phyloP scores from a whole-genome alignment of 306 rosid species.

The Prunus mira region DNA sequence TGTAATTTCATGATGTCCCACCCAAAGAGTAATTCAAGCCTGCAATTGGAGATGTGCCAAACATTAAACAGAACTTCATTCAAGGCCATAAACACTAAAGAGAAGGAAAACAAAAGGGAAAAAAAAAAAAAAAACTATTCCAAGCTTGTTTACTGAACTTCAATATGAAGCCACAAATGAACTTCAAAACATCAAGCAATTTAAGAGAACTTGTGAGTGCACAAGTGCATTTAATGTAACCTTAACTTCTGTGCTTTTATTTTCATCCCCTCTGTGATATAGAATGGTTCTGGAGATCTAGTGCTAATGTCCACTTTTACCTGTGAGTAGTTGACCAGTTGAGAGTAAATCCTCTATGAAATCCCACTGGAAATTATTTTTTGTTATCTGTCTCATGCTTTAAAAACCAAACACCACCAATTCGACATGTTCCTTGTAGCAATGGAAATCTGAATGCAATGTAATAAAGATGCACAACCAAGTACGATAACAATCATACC shows the following conservation, averaged over 20 bases:
- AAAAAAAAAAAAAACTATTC: too few species aligned
- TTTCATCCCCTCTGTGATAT: conserved; percentile 55
- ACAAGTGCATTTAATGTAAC: conserved; percentile 17
- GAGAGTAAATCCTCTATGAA: background rate
- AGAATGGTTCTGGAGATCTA: conserved; percentile 48
- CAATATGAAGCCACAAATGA: too few species aligned
- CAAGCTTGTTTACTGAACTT: too few species aligned
- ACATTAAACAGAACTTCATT: too few species aligned
- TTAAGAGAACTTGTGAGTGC: too few species aligned
- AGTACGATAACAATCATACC: conserved; percentile 36
- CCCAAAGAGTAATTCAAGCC: too few species aligned
- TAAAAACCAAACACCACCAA: background rate
- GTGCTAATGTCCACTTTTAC: conserved; percentile 51
- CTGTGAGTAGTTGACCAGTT: conserved; percentile 39
- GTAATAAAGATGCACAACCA: background rate
- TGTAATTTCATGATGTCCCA: too few species aligned
- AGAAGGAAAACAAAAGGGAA: too few species aligned
- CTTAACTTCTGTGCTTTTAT: conserved; percentile 56
- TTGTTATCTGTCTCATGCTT: background rate
- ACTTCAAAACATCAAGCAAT: too few species aligned
- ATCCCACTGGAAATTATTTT: background rate
- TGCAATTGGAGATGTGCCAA: too few species aligned
- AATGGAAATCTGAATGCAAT: background rate
- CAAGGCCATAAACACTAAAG: too few species aligned
- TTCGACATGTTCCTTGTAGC: background rate